phyloP scores from a whole-genome alignment of 2,329 filamentous ascomycete species.

The Pleurostoma richardsiae region DNA sequence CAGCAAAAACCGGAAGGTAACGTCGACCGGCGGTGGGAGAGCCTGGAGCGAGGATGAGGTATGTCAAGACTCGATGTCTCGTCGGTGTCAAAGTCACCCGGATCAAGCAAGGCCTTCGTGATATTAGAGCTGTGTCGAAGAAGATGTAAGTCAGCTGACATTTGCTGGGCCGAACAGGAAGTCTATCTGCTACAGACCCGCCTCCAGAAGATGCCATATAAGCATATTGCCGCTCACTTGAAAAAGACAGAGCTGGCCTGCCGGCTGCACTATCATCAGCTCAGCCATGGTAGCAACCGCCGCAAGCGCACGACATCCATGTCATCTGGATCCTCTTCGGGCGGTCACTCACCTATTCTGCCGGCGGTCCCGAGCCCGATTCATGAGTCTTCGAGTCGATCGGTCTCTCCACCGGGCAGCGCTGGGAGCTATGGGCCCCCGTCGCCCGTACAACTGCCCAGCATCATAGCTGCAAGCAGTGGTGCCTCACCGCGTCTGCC shows the following conservation, averaged over 20 bases:
- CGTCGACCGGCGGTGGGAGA: conserved; percentile 68
- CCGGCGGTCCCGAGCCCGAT: conserved; percentile 44
- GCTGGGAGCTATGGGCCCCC: conserved; percentile 37
- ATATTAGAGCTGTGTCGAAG: too few species aligned
- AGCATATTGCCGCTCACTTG: conserved; percentile 78
- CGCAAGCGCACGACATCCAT: conserved; percentile 71
- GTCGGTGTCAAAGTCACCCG: too few species aligned
- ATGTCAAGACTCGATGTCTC: conserved; percentile 18
- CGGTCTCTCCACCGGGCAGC: conserved; percentile 41
- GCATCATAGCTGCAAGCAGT: conserved; percentile 38
- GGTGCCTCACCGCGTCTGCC: conserved; percentile 47
- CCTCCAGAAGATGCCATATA: conserved; percentile 85
- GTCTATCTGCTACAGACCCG: conserved; percentile 79
- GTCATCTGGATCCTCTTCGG: conserved; percentile 57
- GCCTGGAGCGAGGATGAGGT: conserved; percentile 87
- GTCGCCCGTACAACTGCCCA: conserved; percentile 48
- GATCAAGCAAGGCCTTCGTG: too few species aligned
- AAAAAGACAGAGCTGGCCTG: conserved; percentile 87
- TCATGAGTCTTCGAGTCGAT: conserved; percentile 41
- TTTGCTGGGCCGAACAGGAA: conserved; percentile 47
- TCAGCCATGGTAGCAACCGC: conserved; percentile 76
- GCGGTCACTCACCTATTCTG: conserved; percentile 44
- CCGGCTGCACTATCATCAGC: conserved; percentile 81
- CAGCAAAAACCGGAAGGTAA: conserved; percentile 61
- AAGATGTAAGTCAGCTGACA: too few species aligned